Evolutionary conservation across 768 basidiomycete genomes (phyloP).

Genomic region (Paxillus rubicundulus): DNA sequence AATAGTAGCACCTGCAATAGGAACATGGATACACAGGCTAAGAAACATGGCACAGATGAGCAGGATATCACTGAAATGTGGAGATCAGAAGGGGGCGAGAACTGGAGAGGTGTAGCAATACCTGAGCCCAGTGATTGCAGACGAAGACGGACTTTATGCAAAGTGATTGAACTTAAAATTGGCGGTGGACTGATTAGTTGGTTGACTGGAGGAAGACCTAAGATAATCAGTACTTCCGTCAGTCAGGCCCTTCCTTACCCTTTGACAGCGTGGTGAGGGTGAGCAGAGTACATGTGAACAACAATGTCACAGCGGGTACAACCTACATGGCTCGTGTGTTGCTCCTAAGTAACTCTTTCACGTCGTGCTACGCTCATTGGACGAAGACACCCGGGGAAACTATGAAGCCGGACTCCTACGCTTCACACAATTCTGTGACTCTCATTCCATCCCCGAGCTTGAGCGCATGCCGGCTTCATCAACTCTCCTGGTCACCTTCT

Average conservation of each 20-base stretch:
- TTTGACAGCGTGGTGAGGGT: too few relatives aligned
- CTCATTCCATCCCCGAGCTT: too few relatives aligned
- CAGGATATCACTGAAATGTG: conserved; percentile 81
- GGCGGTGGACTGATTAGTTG: conserved; percentile 48
- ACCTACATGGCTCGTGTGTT: too few relatives aligned
- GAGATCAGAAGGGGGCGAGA: conserved; percentile 50
- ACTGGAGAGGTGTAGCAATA: conserved; percentile 45
- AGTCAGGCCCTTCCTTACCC: too few relatives aligned
- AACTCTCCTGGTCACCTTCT: too few relatives aligned
- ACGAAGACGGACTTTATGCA: conserved; percentile 44
- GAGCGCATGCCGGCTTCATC: too few relatives aligned
- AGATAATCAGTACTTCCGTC: too few relatives aligned
- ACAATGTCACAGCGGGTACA: too few relatives aligned
- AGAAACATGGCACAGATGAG: conserved; percentile 82
- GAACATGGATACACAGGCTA: conserved; percentile 82
- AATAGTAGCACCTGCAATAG: conserved; percentile 83
- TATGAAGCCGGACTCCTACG: too few relatives aligned
- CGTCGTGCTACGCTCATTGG: neutral
- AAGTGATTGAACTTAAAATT: conserved; percentile 44
- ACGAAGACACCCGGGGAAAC: too few relatives aligned
- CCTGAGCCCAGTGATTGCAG: conserved; percentile 43
- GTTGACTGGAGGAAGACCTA: conserved; percentile 2
- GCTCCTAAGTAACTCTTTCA: neutral
- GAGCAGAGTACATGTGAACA: too few relatives aligned
- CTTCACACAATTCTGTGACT: too few relatives aligned